phyloP scores from a whole-genome alignment of 2,329 filamentous ascomycete genomes.

The Harringtonia lauricola region DNA sequence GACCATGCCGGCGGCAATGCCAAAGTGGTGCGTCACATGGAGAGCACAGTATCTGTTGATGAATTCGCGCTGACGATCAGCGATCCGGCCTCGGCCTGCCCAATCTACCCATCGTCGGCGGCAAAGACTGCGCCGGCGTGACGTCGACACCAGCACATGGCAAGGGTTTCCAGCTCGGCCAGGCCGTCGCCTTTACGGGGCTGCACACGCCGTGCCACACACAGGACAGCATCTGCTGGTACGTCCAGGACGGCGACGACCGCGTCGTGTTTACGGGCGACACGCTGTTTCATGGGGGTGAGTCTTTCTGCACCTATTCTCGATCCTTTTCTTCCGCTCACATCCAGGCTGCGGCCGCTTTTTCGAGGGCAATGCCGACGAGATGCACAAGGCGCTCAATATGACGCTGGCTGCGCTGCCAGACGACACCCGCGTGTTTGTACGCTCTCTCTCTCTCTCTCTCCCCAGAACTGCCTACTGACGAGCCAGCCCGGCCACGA shows the following conservation, averaged over 20 bases:
- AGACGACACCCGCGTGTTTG: slow-evolving; percentile 85
- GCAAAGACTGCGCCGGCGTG: slow-evolving; percentile 68
- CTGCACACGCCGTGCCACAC: slow-evolving; percentile 98
- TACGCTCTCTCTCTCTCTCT: slow-evolving; percentile 30
- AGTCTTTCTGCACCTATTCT: neutral
- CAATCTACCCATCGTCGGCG: slow-evolving; percentile 70
- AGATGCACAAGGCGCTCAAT: slow-evolving; percentile 94
- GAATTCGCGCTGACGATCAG: slow-evolving; percentile 10
- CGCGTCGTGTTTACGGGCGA: slow-evolving; percentile 90
- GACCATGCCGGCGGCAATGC: slow-evolving; percentile 91
- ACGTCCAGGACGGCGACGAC: slow-evolving; percentile 65
- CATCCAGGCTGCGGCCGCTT: slow-evolving; percentile 76
- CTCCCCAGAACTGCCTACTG: neutral
- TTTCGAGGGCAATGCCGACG: slow-evolving; percentile 79
- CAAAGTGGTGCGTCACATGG: slow-evolving; percentile 47
- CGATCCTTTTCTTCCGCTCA: neutral
- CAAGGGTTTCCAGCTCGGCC: slow-evolving; percentile 71
- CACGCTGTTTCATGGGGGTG: slow-evolving; percentile 87
- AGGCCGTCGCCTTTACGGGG: slow-evolving; percentile 65
- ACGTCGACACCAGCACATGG: slow-evolving; percentile 65
- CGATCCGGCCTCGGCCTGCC: slow-evolving; percentile 39
- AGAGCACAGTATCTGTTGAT: neutral
- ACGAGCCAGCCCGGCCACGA: slow-evolving; percentile 74
- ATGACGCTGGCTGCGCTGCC: slow-evolving; percentile 70
- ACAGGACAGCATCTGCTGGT: slow-evolving; percentile 96